phyloP scores from a whole-genome alignment of 805 yeast genomes.

The Metschnikowia chrysomelidarum region DNA sequence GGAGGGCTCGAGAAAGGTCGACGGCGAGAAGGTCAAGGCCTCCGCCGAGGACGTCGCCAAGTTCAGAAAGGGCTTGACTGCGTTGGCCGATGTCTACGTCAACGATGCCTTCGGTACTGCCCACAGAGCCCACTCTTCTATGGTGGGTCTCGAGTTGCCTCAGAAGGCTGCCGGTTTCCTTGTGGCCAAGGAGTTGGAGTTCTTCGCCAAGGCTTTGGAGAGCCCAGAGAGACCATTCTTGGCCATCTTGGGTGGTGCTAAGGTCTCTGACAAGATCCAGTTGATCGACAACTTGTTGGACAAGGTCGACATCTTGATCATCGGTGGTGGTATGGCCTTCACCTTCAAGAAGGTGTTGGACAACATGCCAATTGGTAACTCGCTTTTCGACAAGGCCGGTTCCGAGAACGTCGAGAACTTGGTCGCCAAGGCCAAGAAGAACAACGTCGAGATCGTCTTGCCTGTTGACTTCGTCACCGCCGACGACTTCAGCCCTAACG shows the following conservation, averaged over 20 bases:
- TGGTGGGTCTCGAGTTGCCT: conserved; percentile 95
- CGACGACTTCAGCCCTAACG: conserved; percentile 90
- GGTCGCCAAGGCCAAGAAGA: conserved; percentile 93
- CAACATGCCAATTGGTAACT: conserved; percentile 84
- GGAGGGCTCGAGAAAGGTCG: conserved; percentile 87
- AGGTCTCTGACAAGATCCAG: conserved; percentile 98
- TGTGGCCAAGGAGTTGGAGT: conserved; percentile 94
- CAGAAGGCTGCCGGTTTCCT: conserved; percentile 99
- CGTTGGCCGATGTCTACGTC: conserved; percentile 94
- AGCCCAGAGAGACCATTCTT: conserved; percentile 97
- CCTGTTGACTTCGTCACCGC: conserved; percentile 97
- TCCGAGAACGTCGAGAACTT: conserved; percentile 91
- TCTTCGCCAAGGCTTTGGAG: conserved; percentile 98
- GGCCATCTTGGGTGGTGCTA: conserved; percentile 99
- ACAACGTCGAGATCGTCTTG: conserved; percentile 88
- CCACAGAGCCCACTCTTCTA: conserved; percentile 99
- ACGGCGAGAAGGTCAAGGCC: conserved; percentile 94
- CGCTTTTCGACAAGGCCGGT: conserved; percentile 91
- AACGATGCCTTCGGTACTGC: conserved; percentile 96
- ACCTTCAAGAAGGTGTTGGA: conserved; percentile 94
- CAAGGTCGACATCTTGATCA: conserved; percentile 90
- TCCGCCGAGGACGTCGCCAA: conserved; percentile 75
- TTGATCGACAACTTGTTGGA: conserved; percentile 94
- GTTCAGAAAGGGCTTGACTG: conserved; percentile 87
- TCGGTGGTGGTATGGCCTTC: conserved; percentile 99